Base-by-base conservation (phyloP, 2,329 filamentous ascomycete genomes). In the Epichloe hybrida region DNA sequence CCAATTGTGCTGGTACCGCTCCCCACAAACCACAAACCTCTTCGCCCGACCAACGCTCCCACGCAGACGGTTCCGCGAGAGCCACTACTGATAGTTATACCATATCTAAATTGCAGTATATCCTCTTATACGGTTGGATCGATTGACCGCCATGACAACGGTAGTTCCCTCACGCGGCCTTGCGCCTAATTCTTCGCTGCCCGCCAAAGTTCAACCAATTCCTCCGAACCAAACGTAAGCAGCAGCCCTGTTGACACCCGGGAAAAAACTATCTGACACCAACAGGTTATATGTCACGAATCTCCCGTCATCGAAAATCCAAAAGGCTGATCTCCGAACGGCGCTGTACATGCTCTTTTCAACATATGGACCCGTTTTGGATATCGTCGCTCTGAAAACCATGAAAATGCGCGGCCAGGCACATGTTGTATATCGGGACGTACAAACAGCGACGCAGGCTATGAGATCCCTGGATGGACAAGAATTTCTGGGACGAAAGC, bases 401-500 rank as follows among this genome's bases (percentile, higher is more conserved):
- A 76, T 76, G 66, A 88, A 88, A 70, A 96, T 97, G 90, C 84
- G 93, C 47, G 93, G 93, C 3, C 93, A 98, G 69, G 93, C 93
- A 54, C 93, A 97, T 62, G 74, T 98, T 54, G 86, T 93, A 13
- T 97, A 89, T 66, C 80, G 87, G 52, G 91, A 98, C 65, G 75
- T 91, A 35, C 86, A 95, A 58, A 82, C 88, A n/a, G 88, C 89
- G 48, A 95, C 90, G 23, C 88, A 95, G 64, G 93, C 93, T 2
- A 88, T 98, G 88, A 77, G 91, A 57, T 82, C 87, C 11, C 72
- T 96, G 46, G 85, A 97, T 59, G 88, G 87, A 2, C 87, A 88
- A 61, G 80, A 86, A 2, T 89, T 98, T 57, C 84, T 94, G 56
- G 93, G 90, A 15, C 82, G 80, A 56, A 78, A 88, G 57, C 81